Evolutionary conservation across 2,329 filamentous ascomycete genomes (phyloP), one percentile per base, ranked within the genome.

Genomic region (Elsinoe fawcettii): DNA sequence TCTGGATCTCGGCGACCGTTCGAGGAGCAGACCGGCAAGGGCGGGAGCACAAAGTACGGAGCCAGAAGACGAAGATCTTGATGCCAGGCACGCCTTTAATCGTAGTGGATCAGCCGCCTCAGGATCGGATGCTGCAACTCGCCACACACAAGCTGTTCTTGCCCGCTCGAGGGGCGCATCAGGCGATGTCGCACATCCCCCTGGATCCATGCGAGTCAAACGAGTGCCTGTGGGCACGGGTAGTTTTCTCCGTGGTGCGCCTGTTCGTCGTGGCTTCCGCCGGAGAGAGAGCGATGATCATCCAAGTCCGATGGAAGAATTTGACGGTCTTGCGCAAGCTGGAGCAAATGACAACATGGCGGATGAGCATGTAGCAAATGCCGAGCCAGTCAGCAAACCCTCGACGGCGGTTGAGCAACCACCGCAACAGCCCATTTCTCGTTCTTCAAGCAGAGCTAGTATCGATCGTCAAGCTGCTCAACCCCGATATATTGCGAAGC

Each of bases 121-220:
- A 47, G 77, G 56, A 79, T 79, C 51, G 75, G 79, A 65, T 75
- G 79, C 60, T 68, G 61, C 57, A 34, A 74, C 36, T 75, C 59
- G 66, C 59, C 68, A 70, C 53, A 66, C 62, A 3, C 61, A 63
- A 1, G 67, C 80, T 2, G 80, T 79, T 1, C 72, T 75, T 43
- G 74, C 75, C 34, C 75, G 77, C 51, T 75, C 71, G 14, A 75
- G 78, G 34, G 76, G 78, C 55, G 51, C 62, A 7, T 67, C 69
- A 51, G 82, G 82, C 2, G 86, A 90, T 22, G 84, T 87, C 32
- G 72, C 74, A 32, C 84, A 81, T 12, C 74, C 83, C 1, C 87
- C 88, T 60, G 85, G 85, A 64, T 90, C 88, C 0, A 82, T 90
- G 77, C 81, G 89, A 4, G 77, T 91, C 59, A 92, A 91, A 72